Conservation (phyloP, 352 stramenopile species). For the Peronospora belbahrii region DNA sequence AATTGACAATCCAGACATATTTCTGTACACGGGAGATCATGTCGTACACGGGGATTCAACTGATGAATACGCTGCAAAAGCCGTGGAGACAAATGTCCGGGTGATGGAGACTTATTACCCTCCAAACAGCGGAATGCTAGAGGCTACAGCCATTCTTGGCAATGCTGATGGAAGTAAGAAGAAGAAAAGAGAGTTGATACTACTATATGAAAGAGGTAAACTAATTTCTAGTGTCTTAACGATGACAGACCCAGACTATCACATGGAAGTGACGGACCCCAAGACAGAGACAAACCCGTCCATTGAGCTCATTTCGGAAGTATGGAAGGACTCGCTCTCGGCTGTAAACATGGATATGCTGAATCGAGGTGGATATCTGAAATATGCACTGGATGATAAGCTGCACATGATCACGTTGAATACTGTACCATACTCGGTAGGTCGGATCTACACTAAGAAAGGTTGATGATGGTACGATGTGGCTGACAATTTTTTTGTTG, state of each 20-base stretch:
- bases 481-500: slow-evolving; percentile 3
- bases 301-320: slow-evolving; percentile 49
- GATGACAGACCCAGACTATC: slow-evolving; percentile 64
- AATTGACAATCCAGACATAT: slow-evolving; percentile 47
- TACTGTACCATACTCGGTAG: slow-evolving; percentile 79
- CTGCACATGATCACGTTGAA: slow-evolving; percentile 75
- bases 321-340: slow-evolving; percentile 58
- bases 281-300: slow-evolving; percentile 44
- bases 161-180: slow-evolving; percentile 68
- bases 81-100: slow-evolving; percentile 57
- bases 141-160: slow-evolving; percentile 71
- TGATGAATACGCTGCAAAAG: slow-evolving; percentile 51
- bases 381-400: slow-evolving; percentile 54
- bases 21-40: slow-evolving; percentile 81
- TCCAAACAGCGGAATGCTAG: slow-evolving; percentile 21
- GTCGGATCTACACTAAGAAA: not conserved
- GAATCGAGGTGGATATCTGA: slow-evolving; percentile 56
- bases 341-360: slow-evolving; percentile 48
- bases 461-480: not conserved
- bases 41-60: slow-evolving; percentile 53
- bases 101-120: slow-evolving; percentile 67
- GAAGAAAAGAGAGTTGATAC: not conserved
- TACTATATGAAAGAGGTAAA: not conserved
- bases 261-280: slow-evolving; percentile 73
- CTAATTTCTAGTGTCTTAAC: slow-evolving; percentile 4